Base-by-base conservation (phyloP, 805 yeast genomes). In the Debaryomyces hansenii region DNA sequence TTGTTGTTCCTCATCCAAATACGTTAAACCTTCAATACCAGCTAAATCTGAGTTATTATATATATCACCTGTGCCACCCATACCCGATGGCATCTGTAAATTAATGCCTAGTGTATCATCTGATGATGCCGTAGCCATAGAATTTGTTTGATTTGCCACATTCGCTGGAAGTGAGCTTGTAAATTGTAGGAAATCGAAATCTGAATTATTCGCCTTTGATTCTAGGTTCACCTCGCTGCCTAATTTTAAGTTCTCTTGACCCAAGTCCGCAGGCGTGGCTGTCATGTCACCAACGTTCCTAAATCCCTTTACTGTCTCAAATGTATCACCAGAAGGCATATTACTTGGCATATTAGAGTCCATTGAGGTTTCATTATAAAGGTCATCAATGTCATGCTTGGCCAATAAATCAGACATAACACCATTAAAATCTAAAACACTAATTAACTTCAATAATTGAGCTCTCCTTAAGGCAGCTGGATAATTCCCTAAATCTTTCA, bases 381-480 rank as follows among this genome's bases (percentile, higher is more conserved):
- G 41, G 14, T 59, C 44, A 43, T 72, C 75, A 51, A 82, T 86
- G 37, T 80, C 79, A 59, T 84, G 87, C 54, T 80, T 83, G 5
- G 63, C 59, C 4, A 85, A 70, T 37, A 86, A 67, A 18, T 74
- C 79, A 21, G 64, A 61, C 85, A 85, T 82, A 8, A 80, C 74
- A 4, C 84, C 84, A 62, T 82, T 82, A 62, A 85, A 84, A 59
- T 87, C 90, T 40, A 87, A 63, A 11, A 86, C 79, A 28, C 80
- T 71, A 58, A 86, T 77, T 47, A 87, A 67, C 51, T 83, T 83
- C 47, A 87, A 66, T 21, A 87, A 63, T 56, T 87, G 95, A 0
- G 85, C 88, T 46, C 90, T 69, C 59, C 92, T 73, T 20, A 85
- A 63, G 5, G 87, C 86, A 0, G 94, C 92, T 1, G 94, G 92